These are phyloP conservation scores for Neoarthrinium moseri DNA, from an alignment of 2,329 filamentous ascomycete genomes.

Conservation along the genomic window DNA sequence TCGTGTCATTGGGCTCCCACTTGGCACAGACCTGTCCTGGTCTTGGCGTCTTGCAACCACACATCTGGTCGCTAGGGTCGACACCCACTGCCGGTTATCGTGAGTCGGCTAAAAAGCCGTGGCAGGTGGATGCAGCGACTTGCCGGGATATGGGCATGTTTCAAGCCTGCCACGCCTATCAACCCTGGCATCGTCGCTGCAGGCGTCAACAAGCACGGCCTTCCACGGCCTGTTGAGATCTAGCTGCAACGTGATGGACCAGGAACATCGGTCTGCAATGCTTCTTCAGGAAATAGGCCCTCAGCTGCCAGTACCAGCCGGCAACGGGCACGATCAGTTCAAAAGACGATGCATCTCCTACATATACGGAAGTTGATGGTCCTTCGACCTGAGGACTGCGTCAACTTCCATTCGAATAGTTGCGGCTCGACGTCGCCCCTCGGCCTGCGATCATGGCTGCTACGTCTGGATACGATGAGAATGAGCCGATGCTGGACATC, in stretches of 20 bases:
- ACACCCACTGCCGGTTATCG: too few species aligned
- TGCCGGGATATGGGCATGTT: too few species aligned
- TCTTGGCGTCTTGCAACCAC: neutral
- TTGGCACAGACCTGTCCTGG: constrained; percentile 6
- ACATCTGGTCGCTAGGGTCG: too few species aligned
- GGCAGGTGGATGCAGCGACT: too few species aligned
- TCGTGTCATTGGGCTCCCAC: constrained; percentile 1
- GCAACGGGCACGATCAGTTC: neutral
- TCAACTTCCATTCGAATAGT: constrained; percentile 2
- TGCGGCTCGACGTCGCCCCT: constrained; percentile 1
- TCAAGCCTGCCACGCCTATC: neutral
- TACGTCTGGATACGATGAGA: constrained; percentile 7
- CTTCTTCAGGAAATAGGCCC: constrained; percentile 6
- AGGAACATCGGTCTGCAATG: too few species aligned
- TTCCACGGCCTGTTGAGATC: too few species aligned
- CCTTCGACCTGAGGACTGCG: neutral
- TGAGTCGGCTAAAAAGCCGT: neutral
- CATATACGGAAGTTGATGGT: neutral
- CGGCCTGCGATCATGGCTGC: constrained; percentile 1
- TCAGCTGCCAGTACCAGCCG: neutral
- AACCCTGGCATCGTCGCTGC: too few species aligned
- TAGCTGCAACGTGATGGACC: too few species aligned
- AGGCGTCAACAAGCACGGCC: too few species aligned
- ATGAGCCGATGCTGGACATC: constrained; percentile 8
- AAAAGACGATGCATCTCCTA: neutral